Conservation (phyloP, 2,329 filamentous ascomycete genomes). For the Ceratocystis papillata region DNA sequence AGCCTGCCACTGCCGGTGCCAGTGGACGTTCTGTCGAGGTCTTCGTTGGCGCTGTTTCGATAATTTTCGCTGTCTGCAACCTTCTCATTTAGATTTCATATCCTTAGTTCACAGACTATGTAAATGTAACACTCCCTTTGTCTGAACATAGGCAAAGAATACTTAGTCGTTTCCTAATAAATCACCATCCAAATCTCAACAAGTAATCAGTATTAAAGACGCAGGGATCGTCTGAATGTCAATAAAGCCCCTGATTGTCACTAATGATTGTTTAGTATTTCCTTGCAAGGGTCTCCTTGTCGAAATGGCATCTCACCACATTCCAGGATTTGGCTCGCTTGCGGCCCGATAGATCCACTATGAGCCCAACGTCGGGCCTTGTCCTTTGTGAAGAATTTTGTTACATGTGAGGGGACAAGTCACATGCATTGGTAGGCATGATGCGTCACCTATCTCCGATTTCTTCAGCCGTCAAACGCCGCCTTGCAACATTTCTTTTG, state of each 20-base stretch:
- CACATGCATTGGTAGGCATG: neutral
- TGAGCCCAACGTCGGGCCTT: slow-evolving; percentile 4
- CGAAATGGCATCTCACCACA: neutral
- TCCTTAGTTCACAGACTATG: neutral
- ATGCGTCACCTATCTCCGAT: neutral
- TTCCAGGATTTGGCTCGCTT: neutral
- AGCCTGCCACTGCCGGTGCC: slow-evolving; percentile 15
- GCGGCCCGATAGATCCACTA: slow-evolving; percentile 3
- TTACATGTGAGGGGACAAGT: neutral
- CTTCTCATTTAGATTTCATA: neutral
- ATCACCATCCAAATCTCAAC: neutral
- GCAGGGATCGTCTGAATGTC: neutral
- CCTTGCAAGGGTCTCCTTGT: neutral
- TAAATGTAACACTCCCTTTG: neutral
- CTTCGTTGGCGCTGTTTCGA: neutral
- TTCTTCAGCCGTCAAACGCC: neutral
- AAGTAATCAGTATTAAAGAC: neutral
- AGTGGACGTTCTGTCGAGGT: neutral
- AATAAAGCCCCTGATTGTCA: neutral
- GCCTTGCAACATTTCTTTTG: too few species aligned
- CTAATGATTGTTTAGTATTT: neutral
- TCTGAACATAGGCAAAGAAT: neutral
- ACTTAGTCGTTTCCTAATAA: neutral
- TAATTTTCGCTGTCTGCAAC: slow-evolving; percentile 16
- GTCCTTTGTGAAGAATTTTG: neutral